These are phyloP conservation scores for Podila horticola DNA, from an alignment of 192 early-diverging fungal species.

Conservation along the genomic window DNA sequence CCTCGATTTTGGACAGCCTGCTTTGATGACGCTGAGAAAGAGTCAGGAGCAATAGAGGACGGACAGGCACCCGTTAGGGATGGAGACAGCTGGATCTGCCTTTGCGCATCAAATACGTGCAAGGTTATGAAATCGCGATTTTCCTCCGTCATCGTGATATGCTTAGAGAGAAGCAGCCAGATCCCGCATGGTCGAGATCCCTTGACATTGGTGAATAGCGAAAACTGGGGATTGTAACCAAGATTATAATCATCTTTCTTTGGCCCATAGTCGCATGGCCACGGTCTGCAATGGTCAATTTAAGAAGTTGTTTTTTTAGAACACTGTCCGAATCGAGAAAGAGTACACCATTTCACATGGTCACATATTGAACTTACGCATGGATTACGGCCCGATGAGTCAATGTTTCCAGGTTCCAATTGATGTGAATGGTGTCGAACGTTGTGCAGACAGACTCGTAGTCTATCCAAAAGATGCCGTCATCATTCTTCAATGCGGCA, in stretches of 20 bases:
- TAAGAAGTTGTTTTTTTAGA: slow-evolving; percentile 19
- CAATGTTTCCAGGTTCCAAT: slow-evolving; percentile 89
- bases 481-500: slow-evolving; percentile 72
- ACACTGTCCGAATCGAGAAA: neutral
- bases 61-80: slow-evolving; percentile 12
- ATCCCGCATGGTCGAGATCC: slow-evolving; percentile 65
- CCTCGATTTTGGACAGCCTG: slow-evolving; percentile 52
- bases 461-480: slow-evolving; percentile 93
- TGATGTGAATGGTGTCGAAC: slow-evolving; percentile 91
- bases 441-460: slow-evolving; percentile 79
- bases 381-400: slow-evolving; percentile 74
- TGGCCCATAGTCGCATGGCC: slow-evolving; percentile 52
- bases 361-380: slow-evolving; percentile 62
- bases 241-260: slow-evolving; percentile 65
- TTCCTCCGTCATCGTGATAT: slow-evolving; percentile 82
- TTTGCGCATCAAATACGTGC: slow-evolving; percentile 77
- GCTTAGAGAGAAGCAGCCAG: slow-evolving; percentile 87
- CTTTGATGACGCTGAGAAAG: neutral
- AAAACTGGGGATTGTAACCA: slow-evolving; percentile 86
- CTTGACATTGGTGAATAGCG: slow-evolving; percentile 67
- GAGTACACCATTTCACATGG: neutral
- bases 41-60: neutral
- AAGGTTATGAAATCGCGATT: slow-evolving; percentile 90
- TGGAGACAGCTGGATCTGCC: slow-evolving; percentile 12
- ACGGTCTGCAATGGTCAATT: slow-evolving; percentile 26